Evolutionary conservation across 1,284 basidiomycete species (phyloP), one percentile per base, ranked within the genome.

Genomic region (Limonomyces culmigenus): DNA sequence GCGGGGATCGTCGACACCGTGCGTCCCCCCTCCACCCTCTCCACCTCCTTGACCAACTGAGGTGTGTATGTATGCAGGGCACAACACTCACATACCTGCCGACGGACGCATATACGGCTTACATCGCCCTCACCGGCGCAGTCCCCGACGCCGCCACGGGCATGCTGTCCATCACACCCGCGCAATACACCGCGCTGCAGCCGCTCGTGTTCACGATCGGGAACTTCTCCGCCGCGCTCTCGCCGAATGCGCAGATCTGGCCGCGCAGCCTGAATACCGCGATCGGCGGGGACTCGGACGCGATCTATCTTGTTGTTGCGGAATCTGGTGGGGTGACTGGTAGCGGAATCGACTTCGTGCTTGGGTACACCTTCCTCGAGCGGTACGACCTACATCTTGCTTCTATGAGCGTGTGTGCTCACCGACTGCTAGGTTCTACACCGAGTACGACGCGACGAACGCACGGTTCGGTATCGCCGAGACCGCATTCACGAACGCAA

Each of bases 261-360:
- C 43, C 43, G 18, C 41, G 43, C 19, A 27, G 23, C 23, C n/a
- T 27, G 23, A 74, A 74, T 52, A 49, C 53, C 10, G 44, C 44
- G 12, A 62, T 74, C 33, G 69, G 70, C 36, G 70, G 70, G 15
- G 49, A 54, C 8, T 48, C 49, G 14, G 52, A 50, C 43, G 55
- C 54, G 42, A 69, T 70, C 43, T 73, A 72, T 46, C 62, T 71
- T 41, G 56, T 72, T 43, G 59, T 68, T 18, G 54, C 49, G 34
- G 52, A 67, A n/a, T n/a, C n/a, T n/a, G n/a, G n/a, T n/a, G n/a
- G n/a, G n/a, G n/a, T n/a, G n/a, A n/a, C n/a, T n/a, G n/a, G n/a
- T n/a, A n/a, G n/a, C n/a, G n/a, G n/a, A n/a, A n/a, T n/a, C n/a
- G n/a, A n/a, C n/a, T n/a, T n/a, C n/a, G n/a, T n/a, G n/a, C n/a